Evolutionary conservation across 1,284 basidiomycete species (phyloP).

Genomic region (Salmacisia buchloeana): DNA sequence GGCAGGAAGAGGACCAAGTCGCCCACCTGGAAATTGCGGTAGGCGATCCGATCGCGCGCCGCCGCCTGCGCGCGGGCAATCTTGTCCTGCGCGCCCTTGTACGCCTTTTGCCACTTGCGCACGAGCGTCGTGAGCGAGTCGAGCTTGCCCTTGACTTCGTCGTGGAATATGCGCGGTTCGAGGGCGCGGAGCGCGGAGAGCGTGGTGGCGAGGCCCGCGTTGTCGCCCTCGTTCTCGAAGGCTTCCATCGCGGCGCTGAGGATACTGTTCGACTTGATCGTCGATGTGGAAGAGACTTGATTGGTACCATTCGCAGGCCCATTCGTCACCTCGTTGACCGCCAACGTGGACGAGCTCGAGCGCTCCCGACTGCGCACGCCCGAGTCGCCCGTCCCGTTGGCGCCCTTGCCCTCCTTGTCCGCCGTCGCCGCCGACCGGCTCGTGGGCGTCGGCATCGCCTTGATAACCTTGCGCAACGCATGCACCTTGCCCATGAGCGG

Average conservation of each 20-base stretch:
- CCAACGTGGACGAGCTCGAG: neutral
- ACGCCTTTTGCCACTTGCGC: constrained; percentile 92
- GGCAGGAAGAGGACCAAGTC: constrained; percentile 93
- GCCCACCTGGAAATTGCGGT: constrained; percentile 38
- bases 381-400: neutral
- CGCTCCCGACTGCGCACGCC: neutral
- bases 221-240: constrained; percentile 26
- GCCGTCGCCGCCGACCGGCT: neutral
- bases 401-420: neutral
- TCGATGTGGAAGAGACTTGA: neutral
- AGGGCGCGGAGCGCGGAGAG: constrained; percentile 60
- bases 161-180: constrained; percentile 67
- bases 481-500: constrained; percentile 23
- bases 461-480: constrained; percentile 24
- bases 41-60: constrained; percentile 54
- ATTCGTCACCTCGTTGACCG: neutral
- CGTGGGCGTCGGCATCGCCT: constrained; percentile 31
- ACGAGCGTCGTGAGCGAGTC: constrained; percentile 62
- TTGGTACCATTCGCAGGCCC: neutral
- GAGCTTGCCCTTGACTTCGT: constrained; percentile 71
- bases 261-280: neutral
- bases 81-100: constrained; percentile 64
- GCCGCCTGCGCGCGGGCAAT: constrained; percentile 57
- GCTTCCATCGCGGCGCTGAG: constrained; percentile 23
- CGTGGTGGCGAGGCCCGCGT: constrained; percentile 23